Percentiles rank a stretch among this genome's conserved stretches.
These are phyloP conservation scores for Hanseniaspora mollemarum DNA, from an alignment of 805 yeast species.

Conservation along the genomic window DNA sequence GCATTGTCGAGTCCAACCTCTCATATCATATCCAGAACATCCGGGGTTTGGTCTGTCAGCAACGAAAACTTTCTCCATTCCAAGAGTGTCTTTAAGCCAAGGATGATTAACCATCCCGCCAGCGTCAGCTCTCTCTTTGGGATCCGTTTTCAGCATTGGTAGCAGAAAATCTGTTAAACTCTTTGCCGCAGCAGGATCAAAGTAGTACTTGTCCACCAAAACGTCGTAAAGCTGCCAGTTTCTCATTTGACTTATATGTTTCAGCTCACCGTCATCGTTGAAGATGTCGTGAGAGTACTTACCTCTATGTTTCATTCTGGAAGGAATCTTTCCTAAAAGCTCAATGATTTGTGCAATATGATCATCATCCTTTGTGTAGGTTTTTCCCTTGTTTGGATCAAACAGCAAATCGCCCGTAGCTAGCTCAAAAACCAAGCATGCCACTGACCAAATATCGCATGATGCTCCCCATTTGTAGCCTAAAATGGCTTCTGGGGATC, in stretches of 20 bases:
- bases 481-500: constrained; percentile 77
- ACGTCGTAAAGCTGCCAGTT: constrained; percentile 85
- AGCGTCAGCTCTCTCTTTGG: constrained; percentile 80
- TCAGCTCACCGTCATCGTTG: constrained; percentile 56
- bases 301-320: constrained; percentile 46
- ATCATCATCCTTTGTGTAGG: constrained; percentile 83
- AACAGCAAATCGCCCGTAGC: constrained; percentile 89
- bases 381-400: constrained; percentile 67
- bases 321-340: constrained; percentile 58
- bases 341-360: constrained; percentile 93
- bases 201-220: constrained; percentile 72
- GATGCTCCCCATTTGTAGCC: constrained; percentile 91
- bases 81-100: constrained; percentile 67
- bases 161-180: constrained; percentile 63
- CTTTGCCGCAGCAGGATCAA: constrained; percentile 53
- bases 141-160: constrained; percentile 76
- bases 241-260: constrained; percentile 68
- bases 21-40: constrained; percentile 74
- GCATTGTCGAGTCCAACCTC: constrained; percentile 58
- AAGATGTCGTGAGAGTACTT: constrained; percentile 51
- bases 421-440: constrained; percentile 80
- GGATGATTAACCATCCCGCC: constrained; percentile 87
- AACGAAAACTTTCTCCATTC: constrained; percentile 54
- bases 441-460: constrained; percentile 92
- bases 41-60: constrained; percentile 51